A percentile compares a stretch with the other conserved stretches of the same genome.
Conservation (phyloP, 805 yeast genomes). For the Candida piceae region DNA sequence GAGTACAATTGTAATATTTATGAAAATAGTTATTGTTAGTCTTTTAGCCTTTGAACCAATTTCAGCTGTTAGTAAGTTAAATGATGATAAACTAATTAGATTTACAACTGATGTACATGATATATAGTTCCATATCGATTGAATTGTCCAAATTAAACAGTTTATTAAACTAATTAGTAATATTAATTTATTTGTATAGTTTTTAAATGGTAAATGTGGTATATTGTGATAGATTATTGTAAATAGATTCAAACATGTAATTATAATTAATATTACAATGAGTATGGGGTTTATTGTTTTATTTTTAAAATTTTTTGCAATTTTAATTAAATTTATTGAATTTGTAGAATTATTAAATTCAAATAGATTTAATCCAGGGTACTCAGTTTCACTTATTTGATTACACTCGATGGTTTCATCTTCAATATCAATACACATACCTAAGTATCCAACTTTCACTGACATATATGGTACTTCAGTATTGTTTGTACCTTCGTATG, state of each 20-base stretch:
- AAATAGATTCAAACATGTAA: no score
- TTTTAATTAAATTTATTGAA: conserved; percentile 39
- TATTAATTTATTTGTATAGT: no score
- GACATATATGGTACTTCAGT: conserved; percentile 35
- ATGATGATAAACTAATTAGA: no score
- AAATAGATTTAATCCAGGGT: conserved; percentile 33
- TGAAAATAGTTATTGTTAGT: no score
- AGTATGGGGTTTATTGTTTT: conserved; percentile 45
- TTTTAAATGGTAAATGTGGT: conserved; percentile 46
- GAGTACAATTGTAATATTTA: no score
- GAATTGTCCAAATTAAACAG: no score
- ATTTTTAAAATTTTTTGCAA: conserved; percentile 42
- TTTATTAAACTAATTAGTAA: no score
- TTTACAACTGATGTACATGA: no score
- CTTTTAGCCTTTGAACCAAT: no score
- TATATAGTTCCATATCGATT: no score
- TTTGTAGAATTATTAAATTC: conserved; percentile 28
- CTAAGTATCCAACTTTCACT: conserved; percentile 51
- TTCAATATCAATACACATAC: conserved; percentile 44
- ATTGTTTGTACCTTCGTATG: conserved; percentile 30
- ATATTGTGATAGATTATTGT: conserved; percentile 41
- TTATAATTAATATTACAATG: conserved; percentile 35
- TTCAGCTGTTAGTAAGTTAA: no score
- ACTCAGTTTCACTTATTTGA: no score
- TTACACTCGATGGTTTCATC: conserved; percentile 31